A percentile compares a stretch with the other conserved stretches of the same genome.
Evolutionary conservation across 495 filamentous ascomycete species (phyloP).

Genomic region (Xylaria grammica): DNA sequence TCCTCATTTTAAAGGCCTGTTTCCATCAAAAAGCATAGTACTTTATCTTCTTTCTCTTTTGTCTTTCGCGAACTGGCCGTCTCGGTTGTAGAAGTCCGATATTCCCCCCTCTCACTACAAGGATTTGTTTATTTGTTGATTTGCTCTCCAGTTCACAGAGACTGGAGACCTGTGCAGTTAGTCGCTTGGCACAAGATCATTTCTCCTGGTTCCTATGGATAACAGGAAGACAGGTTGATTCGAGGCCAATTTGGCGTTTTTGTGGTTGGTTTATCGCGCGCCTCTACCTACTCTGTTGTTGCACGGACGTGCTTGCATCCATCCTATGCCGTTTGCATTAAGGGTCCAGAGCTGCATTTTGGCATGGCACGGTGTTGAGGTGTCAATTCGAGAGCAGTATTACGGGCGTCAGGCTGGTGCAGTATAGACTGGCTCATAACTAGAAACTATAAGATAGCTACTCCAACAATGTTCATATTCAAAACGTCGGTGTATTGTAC

Average conservation of each 20-base stretch:
- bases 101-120: background rate
- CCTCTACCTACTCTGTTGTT: background rate
- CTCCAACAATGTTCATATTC: too few species aligned
- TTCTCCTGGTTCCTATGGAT: background rate
- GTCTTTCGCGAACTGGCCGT: background rate
- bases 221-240: constrained; percentile 2
- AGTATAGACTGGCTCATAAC: background rate
- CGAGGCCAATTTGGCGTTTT: constrained; percentile 6
- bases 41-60: background rate
- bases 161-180: background rate
- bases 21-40: background rate
- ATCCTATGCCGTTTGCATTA: constrained; percentile 1
- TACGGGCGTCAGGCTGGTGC: background rate
- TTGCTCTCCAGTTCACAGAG: background rate
- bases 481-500: too few species aligned
- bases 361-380: constrained; percentile 24
- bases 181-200: background rate
- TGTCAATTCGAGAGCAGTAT: constrained; percentile 12
- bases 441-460: background rate
- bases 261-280: constrained; percentile 4
- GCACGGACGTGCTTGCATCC: background rate
- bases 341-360: constrained; percentile 8
- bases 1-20: background rate
- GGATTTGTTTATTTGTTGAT: background rate
- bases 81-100: background rate